These are phyloP conservation scores for Plasmodium cynomolgi DNA, from an alignment of 169 alveolate genomes.

Conservation along the genomic window DNA sequence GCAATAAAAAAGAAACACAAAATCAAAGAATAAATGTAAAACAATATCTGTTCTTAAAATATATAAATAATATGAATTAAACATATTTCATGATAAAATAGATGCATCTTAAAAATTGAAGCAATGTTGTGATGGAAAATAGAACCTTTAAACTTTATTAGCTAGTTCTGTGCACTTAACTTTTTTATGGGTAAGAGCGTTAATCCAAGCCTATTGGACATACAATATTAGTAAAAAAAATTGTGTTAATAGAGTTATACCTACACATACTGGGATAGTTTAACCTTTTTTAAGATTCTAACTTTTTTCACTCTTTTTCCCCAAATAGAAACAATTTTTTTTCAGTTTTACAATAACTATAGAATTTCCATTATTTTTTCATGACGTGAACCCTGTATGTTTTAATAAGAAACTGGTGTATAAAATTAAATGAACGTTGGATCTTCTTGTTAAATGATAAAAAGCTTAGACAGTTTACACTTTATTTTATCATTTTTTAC, in stretches of 20 bases:
- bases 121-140: neutral
- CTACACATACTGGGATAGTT: neutral
- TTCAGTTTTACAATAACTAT: neutral
- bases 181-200: neutral
- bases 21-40: neutral
- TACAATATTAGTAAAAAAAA: neutral
- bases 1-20: neutral
- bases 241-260: neutral
- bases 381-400: neutral
- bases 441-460: neutral
- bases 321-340: neutral
- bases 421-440: neutral
- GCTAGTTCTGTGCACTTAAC: neutral
- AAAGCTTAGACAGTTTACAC: neutral
- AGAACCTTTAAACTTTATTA: neutral
- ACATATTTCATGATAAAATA: neutral
- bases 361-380: neutral
- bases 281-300: neutral
- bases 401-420: neutral
- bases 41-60: too few relatives aligned
- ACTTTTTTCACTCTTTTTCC: neutral
- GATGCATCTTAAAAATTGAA: slow-evolving; percentile 12
- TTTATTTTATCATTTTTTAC: neutral
- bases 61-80: neutral
- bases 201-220: neutral